Percentiles rank a stretch among this genome's conserved stretches.
Evolutionary conservation across 495 filamentous ascomycete genomes (phyloP).

Genomic region (Aspergillus indologenus): DNA sequence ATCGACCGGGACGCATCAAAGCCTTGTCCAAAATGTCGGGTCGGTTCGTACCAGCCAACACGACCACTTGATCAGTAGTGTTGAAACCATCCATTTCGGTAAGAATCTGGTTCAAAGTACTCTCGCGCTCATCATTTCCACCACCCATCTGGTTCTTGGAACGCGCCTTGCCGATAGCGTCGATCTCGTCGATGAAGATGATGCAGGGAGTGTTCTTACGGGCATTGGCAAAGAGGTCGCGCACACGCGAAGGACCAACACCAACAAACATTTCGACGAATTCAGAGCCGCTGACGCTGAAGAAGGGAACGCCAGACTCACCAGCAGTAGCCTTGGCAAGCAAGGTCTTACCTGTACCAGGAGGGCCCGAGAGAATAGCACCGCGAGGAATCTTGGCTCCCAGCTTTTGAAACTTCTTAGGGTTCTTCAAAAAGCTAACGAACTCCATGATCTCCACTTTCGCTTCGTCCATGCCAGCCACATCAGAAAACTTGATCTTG

Average conservation of each 20-base stretch:
- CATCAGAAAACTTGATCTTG: constrained; percentile 95
- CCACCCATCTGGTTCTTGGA: constrained; percentile 68
- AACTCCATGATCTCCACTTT: constrained; percentile 99
- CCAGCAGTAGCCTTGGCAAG: constrained; percentile 96
- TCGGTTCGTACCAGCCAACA: constrained; percentile 95
- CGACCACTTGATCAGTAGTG: constrained; percentile 93
- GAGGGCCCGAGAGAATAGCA: constrained; percentile 92
- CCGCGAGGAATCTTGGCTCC: constrained; percentile 97
- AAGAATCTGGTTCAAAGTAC: constrained; percentile 94
- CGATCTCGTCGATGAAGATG: constrained; percentile 99
- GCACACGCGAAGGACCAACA: constrained; percentile 91
- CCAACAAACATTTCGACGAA: constrained; percentile 99
- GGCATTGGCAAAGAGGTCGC: constrained; percentile 92
- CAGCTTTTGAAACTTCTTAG: constrained; percentile 83
- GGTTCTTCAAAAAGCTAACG: constrained; percentile 89
- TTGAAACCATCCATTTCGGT: constrained; percentile 99
- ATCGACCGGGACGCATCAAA: constrained; percentile 92
- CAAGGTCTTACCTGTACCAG: constrained; percentile 96
- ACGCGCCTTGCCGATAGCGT: constrained; percentile 91
- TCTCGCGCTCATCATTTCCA: constrained; percentile 95
- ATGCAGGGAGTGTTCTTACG: constrained; percentile 97
- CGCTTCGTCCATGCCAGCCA: constrained; percentile 97
- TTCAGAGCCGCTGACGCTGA: constrained; percentile 95
- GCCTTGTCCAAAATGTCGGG: constrained; percentile 93
- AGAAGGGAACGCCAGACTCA: constrained; percentile 97